Conservation (phyloP, 352 stramenopile species). For the Aphanomyces invadans region DNA sequence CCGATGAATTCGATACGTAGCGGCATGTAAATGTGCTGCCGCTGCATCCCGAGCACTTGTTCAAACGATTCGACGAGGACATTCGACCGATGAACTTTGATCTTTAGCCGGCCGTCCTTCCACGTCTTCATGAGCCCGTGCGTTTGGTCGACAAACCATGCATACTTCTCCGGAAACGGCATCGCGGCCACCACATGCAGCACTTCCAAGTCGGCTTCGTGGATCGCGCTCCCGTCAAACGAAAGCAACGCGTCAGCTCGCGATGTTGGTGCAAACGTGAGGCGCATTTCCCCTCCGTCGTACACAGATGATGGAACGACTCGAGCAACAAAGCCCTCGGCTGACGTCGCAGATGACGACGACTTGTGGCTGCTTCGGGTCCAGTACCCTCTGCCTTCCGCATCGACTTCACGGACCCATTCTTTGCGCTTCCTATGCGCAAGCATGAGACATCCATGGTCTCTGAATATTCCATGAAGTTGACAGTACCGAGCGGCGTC, state of each 20-base stretch:
- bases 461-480: background rate
- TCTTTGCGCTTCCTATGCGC: conserved; percentile 59
- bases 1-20: conserved; percentile 81
- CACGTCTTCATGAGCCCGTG: conserved; percentile 73
- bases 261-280: conserved; percentile 64
- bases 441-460: background rate
- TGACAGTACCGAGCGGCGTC: background rate
- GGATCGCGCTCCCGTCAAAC: conserved; percentile 59
- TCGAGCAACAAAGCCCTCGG: conserved; percentile 63
- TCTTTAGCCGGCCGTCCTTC: conserved; percentile 69
- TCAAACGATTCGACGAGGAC: conserved; percentile 83
- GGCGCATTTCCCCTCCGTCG: conserved; percentile 41
- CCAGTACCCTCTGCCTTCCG: conserved; percentile 66
- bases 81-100: conserved; percentile 70
- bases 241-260: conserved; percentile 52
- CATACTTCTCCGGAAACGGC: conserved; percentile 67
- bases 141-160: conserved; percentile 79
- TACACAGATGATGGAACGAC: conserved; percentile 60
- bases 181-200: conserved; percentile 65
- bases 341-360: background rate
- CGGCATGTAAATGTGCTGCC: conserved; percentile 71
- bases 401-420: conserved; percentile 60
- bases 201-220: conserved; percentile 46
- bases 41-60: conserved; percentile 68
- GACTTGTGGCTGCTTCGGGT: conserved; percentile 26